Evolutionary conservation across 2,329 filamentous ascomycete genomes (phyloP), one percentile per base, ranked within the genome.

Genomic region (Pochonia chlamydosporia): DNA sequence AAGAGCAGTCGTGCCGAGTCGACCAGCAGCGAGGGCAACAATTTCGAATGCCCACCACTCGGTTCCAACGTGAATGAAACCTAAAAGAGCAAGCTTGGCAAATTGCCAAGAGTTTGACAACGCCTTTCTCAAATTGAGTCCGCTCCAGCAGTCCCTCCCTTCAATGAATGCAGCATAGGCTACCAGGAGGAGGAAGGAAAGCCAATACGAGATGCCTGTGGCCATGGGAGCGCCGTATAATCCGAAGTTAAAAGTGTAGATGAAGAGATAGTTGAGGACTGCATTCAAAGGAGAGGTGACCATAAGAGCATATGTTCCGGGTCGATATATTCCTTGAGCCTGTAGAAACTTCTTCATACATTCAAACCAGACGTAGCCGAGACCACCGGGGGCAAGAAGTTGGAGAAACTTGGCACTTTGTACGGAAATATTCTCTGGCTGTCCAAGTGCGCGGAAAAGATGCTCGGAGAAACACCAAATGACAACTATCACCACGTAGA

Each of bases 21-120:
- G 78, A 1, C 89, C 89, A 5, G 89, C 89, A 2, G 86, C 87
- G 1, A 95, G 76, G 1, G 89, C 88, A 2, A 95, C 88, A 54
- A 95, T 92, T 66, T 95, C 89, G 57, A 95, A 95, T 0, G 89
- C 90, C 89, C 89, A 95, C 89, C 89, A 95, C 66, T 95, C 90
- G 0, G 89, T 93, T 3, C 88, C 90, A 5, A 95, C 87, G 53
- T 95, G 89, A 3, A 95, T 68, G 36, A 95, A 74, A 0, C 89
- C 90, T 0, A 95, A 71, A 13, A 85, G 65, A 0, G 89, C 87
- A 3, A 95, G 79, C 9, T 82, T 80, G 2, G 86, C 75, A 61
- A 95, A 95, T 0, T 82, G 81, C 14, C 77, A 68, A 14, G 87
- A 72, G 56, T 91, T 86, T 1, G 76, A 70, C n/a, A 87, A 16